Evolutionary conservation across 495 filamentous ascomycete genomes (phyloP).

Genomic region (Penicillium verhagenii): DNA sequence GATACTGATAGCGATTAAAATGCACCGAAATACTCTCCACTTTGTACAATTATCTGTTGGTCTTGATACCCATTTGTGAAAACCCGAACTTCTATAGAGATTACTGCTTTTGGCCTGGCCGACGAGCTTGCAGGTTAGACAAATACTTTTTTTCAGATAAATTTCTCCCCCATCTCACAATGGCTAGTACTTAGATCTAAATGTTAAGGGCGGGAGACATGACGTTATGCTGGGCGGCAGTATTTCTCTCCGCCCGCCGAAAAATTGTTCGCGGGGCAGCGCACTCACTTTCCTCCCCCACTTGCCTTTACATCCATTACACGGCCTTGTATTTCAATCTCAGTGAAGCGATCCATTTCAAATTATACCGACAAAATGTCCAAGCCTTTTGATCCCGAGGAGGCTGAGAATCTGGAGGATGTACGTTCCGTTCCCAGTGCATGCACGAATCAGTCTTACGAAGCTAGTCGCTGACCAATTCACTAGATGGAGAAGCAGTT

Average conservation of each 20-base stretch:
- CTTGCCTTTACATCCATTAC: background rate
- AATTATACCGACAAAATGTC: conserved; percentile 38
- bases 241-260: conserved; percentile 34
- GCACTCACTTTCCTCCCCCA: conserved; percentile 15
- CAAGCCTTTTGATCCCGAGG: conserved; percentile 61
- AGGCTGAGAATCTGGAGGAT: conserved; percentile 77
- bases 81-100: too few relatives aligned
- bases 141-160: too few relatives aligned
- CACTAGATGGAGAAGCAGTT: conserved; percentile 97
- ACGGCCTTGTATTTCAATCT: background rate
- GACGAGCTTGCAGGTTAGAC: too few relatives aligned
- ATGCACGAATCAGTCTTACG: background rate
- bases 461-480: conserved; percentile 23
- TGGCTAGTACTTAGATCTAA: too few relatives aligned
- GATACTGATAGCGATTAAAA: conserved; percentile 42
- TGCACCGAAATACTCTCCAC: background rate
- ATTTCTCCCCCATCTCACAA: too few relatives aligned
- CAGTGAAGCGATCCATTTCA: background rate
- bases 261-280: conserved; percentile 38
- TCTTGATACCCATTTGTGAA: background rate
- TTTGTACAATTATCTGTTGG: background rate
- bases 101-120: too few relatives aligned
- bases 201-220: background rate
- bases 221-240: conserved; percentile 19
- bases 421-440: conserved; percentile 51